Percentiles rank a stretch among this genome's conserved stretches.
Evolutionary conservation across 805 yeast species (phyloP).

Genomic region (Monosporozyma yasuniensis): DNA sequence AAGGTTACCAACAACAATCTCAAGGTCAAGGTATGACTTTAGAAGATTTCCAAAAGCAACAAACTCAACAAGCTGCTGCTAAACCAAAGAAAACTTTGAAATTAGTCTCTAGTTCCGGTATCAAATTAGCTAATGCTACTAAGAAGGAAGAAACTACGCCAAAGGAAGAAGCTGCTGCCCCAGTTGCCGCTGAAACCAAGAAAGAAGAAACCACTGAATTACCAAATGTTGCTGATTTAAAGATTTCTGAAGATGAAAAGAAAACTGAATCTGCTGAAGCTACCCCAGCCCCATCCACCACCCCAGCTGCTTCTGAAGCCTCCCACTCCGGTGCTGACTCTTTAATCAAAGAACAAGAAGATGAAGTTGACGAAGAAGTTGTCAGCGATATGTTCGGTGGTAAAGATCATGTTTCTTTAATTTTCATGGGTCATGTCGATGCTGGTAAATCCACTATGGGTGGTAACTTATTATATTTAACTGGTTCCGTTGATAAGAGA

Average conservation of each 20-base stretch:
- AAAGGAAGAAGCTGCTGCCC: conserved; percentile 12
- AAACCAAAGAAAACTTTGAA: conserved; percentile 63
- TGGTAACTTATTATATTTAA: conserved; percentile 85
- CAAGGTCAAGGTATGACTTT: conserved; percentile 52
- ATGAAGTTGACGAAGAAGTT: conserved; percentile 74
- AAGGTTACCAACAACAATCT: conserved; percentile 25
- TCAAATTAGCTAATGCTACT: conserved; percentile 49
- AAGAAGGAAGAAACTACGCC: conserved; percentile 28
- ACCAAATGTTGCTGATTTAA: conserved; percentile 27
- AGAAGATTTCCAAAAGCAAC: conserved; percentile 73
- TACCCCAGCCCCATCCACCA: conserved; percentile 24
- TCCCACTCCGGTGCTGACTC: conserved; percentile 48
- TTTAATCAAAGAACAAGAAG: conserved; percentile 61
- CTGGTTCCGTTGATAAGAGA: conserved; percentile 97
- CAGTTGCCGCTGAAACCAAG: conserved; percentile 1
- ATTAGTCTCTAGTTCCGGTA: conserved; percentile 55
- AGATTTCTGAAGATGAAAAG: conserved; percentile 22
- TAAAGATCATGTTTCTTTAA: conserved; percentile 92
- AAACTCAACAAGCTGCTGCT: conserved; percentile 30
- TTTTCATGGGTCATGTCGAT: conserved; percentile 99
- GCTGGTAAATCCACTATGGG: conserved; percentile 99
- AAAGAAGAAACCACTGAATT: conserved; percentile 14
- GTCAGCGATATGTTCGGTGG: conserved; percentile 93
- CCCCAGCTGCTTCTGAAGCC: conserved; percentile 11
- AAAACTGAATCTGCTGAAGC: conserved; percentile 23